phyloP scores from a whole-genome alignment of 257 asterid species.

The Plantago elongata region DNA sequence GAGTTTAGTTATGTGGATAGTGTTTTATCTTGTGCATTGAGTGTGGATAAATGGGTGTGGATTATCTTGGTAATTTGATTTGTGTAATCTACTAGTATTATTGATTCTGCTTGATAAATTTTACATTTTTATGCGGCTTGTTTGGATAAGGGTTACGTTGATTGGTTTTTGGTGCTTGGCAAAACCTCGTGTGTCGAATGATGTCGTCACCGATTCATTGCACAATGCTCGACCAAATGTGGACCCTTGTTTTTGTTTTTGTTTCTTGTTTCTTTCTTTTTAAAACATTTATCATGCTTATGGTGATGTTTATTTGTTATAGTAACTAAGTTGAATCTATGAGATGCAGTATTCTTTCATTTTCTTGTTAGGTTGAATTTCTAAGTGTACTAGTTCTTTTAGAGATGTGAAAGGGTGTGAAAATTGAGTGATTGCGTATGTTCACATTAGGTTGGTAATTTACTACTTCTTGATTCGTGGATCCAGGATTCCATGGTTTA shows the following conservation, averaged over 20 bases:
- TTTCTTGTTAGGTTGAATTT: too few relatives aligned
- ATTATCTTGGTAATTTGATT: constrained; percentile 1
- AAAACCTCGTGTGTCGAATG: neutral
- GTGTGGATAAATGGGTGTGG: constrained; percentile 17
- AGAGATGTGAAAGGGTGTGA: neutral
- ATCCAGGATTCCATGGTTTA: constrained; percentile 50
- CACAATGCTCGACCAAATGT: constrained; percentile 8
- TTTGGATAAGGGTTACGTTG: constrained; percentile 15
- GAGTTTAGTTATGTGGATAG: neutral
- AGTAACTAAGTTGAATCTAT: too few relatives aligned
- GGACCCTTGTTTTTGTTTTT: constrained; percentile 11
- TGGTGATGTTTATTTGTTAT: neutral
- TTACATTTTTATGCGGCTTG: constrained; percentile 14
- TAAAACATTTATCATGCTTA: neutral
- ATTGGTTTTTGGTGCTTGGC: constrained; percentile 8
- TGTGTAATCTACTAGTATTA: constrained; percentile 7
- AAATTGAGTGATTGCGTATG: neutral
- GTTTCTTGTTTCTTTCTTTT: neutral
- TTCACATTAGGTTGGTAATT: constrained; percentile 12
- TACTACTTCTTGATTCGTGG: constrained; percentile 28
- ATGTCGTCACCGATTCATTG: constrained; percentile 8
- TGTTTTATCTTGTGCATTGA: neutral
- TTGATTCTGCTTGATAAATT: constrained; percentile 16
- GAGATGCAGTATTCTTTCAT: too few relatives aligned
- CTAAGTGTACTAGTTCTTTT: too few relatives aligned